phyloP scores from a whole-genome alignment of 768 basidiomycete genomes.

The Myochromella boudieri region DNA sequence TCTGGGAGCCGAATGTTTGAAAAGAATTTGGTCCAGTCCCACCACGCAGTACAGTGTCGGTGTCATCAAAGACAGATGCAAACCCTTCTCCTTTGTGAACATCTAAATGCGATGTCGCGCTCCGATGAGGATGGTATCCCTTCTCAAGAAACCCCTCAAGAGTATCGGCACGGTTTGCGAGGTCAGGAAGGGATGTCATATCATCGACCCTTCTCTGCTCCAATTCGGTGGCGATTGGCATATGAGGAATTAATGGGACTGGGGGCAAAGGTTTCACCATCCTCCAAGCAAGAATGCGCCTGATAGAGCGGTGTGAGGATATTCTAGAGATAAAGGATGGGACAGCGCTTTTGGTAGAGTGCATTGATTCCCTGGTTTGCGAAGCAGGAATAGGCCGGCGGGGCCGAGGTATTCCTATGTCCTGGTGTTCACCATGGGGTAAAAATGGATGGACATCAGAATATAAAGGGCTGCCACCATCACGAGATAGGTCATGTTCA shows the following conservation, averaged over 20 bases:
- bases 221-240: slow-evolving; percentile 40
- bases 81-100: slow-evolving; percentile 17
- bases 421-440: background rate
- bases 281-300: slow-evolving; percentile 39
- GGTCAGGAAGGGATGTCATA: slow-evolving; percentile 48
- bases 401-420: slow-evolving; percentile 3
- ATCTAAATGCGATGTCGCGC: slow-evolving; percentile 29
- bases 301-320: slow-evolving; percentile 39
- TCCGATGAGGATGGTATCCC: slow-evolving; percentile 53
- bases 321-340: slow-evolving; percentile 53
- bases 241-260: slow-evolving; percentile 50
- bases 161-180: slow-evolving; percentile 48
- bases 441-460: slow-evolving; percentile 6
- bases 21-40: background rate
- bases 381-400: slow-evolving; percentile 14
- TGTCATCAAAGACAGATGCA: slow-evolving; percentile 21
- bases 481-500: background rate
- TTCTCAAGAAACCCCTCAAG: slow-evolving; percentile 51
- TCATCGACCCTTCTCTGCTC: slow-evolving; percentile 46
- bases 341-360: slow-evolving; percentile 46
- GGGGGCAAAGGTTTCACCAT: slow-evolving; percentile 58
- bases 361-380: slow-evolving; percentile 36
- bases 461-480: background rate
- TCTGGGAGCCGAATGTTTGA: background rate
- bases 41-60: slow-evolving; percentile 6